Base-by-base conservation (phyloP, 2,329 filamentous ascomycete genomes). In the Neofusicoccum sp. region DNA sequence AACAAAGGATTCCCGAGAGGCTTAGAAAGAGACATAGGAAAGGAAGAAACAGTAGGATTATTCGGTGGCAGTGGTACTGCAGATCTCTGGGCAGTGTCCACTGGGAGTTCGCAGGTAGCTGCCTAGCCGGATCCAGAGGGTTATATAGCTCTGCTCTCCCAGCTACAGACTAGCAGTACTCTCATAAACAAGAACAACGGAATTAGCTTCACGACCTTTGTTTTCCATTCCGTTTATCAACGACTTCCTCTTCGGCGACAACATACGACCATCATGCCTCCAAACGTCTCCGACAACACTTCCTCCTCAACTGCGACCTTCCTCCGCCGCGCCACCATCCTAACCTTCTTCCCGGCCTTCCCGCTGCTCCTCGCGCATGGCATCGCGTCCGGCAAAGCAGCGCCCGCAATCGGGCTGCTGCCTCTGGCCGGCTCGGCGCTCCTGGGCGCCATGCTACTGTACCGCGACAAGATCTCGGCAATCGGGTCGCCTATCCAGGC, bases 401-500 rank as follows among this genome's bases (percentile, higher is more conserved):
- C 48, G 5, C 56, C 56, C 9, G 56, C 56, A 6, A 26, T 58
- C 14, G 41, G 56, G 8, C 24, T 58, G 16, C 24, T 58, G 4
- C 56, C 56, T 7, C 56, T 58, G 16, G 56, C 34, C 14, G 41
- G 41, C 20, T 58, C 56, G 5, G 56, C 26, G 8, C 3, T 48
- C 41, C 41, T 58, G 11, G 41, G n/a, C 14, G 34, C 14, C 20
- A 6, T 47, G 1, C 5, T 48, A 14, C 28, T 58, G 28, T 49
- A 58, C 28, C 41, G 41, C 20, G 45, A 58, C 31, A 40, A 38
- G 26, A 28, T 58, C 16, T n/a, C 24, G n/a, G 31, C 14, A 9
- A 49, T 34, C 41, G 56, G 56, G 14, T 58, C 56, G 12, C 31
- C 56, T 6, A 48, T 48, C 56, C 56, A 48, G 30, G 12, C 28